These are phyloP conservation scores for Tetracladium marchalianum DNA, from an alignment of 495 filamentous ascomycete species.

Conservation along the genomic window DNA sequence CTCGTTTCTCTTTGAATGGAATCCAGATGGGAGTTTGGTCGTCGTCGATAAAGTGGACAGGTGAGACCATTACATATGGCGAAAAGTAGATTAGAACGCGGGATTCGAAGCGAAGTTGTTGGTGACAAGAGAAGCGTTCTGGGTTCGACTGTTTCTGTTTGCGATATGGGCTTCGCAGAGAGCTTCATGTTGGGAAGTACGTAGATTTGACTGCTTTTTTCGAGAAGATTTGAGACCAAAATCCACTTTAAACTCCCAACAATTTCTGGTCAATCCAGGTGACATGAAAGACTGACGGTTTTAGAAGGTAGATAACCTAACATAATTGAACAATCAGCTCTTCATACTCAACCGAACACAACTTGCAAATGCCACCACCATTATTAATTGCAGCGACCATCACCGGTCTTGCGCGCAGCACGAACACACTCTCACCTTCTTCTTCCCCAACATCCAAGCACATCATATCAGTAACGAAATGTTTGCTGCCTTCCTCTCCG, in stretches of 20 bases:
- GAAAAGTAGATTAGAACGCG: slow-evolving; percentile 14
- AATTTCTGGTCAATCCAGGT: neutral
- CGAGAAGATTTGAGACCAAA: slow-evolving; percentile 39
- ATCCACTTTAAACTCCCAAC: neutral
- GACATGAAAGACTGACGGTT: too few species aligned
- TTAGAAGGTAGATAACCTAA: too few species aligned
- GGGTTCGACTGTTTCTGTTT: slow-evolving; percentile 53
- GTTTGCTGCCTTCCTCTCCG: slow-evolving; percentile 61
- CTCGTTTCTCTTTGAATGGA: slow-evolving; percentile 28
- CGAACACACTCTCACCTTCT: slow-evolving; percentile 55
- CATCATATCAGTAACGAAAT: slow-evolving; percentile 69
- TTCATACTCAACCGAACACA: slow-evolving; percentile 53
- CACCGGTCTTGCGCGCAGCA: slow-evolving; percentile 41
- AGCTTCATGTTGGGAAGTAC: slow-evolving; percentile 60
- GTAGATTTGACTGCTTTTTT: slow-evolving; percentile 54
- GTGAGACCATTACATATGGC: slow-evolving; percentile 13
- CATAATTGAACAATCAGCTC: slow-evolving; percentile 26
- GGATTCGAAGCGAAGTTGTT: slow-evolving; percentile 30
- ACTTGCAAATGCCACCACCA: slow-evolving; percentile 46
- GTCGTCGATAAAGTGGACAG: slow-evolving; percentile 29
- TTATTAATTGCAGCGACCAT: slow-evolving; percentile 38
- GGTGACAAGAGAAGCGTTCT: slow-evolving; percentile 52
- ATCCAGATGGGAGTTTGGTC: slow-evolving; percentile 32
- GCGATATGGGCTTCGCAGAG: slow-evolving; percentile 68
- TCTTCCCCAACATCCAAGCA: slow-evolving; percentile 53